Percentiles rank a stretch among this genome's conserved stretches.
These are phyloP conservation scores for Suhomyces chickasaworum DNA, from an alignment of 1,139 yeast species.

Conservation along the genomic window DNA sequence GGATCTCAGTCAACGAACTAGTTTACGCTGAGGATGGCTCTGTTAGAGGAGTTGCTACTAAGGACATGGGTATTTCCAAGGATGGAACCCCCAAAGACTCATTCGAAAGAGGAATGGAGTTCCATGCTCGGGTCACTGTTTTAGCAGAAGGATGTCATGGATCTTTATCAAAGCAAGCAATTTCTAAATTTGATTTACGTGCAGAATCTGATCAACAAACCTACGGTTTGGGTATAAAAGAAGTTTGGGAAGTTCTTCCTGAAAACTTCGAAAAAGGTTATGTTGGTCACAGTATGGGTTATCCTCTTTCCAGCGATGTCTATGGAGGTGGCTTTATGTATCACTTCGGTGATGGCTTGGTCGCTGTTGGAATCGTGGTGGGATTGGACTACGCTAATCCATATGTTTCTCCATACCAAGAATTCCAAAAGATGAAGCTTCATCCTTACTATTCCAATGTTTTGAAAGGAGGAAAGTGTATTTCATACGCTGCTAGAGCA, in stretches of 20 bases:
- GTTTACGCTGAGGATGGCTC: slow-evolving; percentile 59
- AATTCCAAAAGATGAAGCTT: slow-evolving; percentile 89
- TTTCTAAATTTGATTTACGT: slow-evolving; percentile 68
- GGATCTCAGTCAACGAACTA: slow-evolving; percentile 84
- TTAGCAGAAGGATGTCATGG: slow-evolving; percentile 98
- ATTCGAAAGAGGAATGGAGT: slow-evolving; percentile 96
- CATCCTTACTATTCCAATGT: slow-evolving; percentile 84
- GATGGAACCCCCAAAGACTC: slow-evolving; percentile 73
- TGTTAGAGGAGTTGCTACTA: slow-evolving; percentile 89
- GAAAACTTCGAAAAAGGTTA: slow-evolving; percentile 78
- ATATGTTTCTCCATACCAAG: slow-evolving; percentile 91
- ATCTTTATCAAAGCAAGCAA: slow-evolving; percentile 76
- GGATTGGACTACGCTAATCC: slow-evolving; percentile 95
- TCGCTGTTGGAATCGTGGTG: slow-evolving; percentile 84
- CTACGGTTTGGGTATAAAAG: slow-evolving; percentile 92
- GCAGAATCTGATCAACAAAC: slow-evolving; percentile 75
- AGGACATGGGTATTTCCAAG: slow-evolving; percentile 82
- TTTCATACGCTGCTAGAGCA: slow-evolving; percentile 94
- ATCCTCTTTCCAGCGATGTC: slow-evolving; percentile 69
- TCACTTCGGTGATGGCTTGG: slow-evolving; percentile 92
- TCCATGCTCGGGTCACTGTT: slow-evolving; percentile 83
- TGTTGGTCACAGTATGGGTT: slow-evolving; percentile 89
- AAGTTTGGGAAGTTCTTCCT: slow-evolving; percentile 94
- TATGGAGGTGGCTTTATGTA: slow-evolving; percentile 98
- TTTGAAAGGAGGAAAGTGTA: slow-evolving; percentile 85